phyloP scores from a whole-genome alignment of 2,329 filamentous ascomycete genomes.

The Aspergillus transmontanensis region DNA sequence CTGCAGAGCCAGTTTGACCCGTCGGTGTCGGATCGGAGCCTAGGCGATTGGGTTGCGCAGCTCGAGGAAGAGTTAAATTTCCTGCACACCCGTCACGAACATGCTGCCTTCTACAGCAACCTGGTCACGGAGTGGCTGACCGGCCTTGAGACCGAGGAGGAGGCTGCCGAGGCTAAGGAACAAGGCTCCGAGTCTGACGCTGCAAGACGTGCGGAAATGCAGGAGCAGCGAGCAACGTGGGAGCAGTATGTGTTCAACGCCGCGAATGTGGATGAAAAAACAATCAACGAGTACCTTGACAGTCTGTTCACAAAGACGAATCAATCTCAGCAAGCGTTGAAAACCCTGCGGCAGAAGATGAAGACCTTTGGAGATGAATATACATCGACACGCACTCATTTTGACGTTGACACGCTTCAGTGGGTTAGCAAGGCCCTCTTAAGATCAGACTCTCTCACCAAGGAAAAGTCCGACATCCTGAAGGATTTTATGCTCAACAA shows the following conservation, averaged over 20 bases:
- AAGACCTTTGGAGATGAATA: constrained; percentile 39
- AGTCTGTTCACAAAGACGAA: constrained; percentile 52
- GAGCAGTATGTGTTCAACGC: constrained; percentile 58
- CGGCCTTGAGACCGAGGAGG: constrained; percentile 30
- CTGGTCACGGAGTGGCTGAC: constrained; percentile 59
- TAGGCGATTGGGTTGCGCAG: constrained; percentile 51
- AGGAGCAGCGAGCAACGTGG: constrained; percentile 57
- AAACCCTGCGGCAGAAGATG: constrained; percentile 44
- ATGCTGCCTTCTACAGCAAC: constrained; percentile 59
- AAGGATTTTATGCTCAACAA: constrained; percentile 54
- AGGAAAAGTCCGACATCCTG: constrained; percentile 54
- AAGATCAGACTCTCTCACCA: constrained; percentile 53
- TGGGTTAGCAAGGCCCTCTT: constrained; percentile 54
- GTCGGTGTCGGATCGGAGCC: constrained; percentile 51
- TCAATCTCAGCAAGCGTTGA: constrained; percentile 46
- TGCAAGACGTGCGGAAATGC: constrained; percentile 57
- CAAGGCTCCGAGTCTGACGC: constrained; percentile 46
- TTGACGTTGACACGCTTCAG: constrained; percentile 46
- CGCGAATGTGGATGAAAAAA: constrained; percentile 47
- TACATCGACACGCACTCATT: constrained; percentile 35
- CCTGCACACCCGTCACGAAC: constrained; percentile 58
- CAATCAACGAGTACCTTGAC: constrained; percentile 55
- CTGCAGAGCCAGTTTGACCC: constrained; percentile 57
- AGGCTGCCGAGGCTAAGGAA: constrained; percentile 24
- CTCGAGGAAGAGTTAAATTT: constrained; percentile 52